Base-by-base conservation (phyloP, 2,329 filamentous ascomycete genomes). In the Chaetomium strumarium region DNA sequence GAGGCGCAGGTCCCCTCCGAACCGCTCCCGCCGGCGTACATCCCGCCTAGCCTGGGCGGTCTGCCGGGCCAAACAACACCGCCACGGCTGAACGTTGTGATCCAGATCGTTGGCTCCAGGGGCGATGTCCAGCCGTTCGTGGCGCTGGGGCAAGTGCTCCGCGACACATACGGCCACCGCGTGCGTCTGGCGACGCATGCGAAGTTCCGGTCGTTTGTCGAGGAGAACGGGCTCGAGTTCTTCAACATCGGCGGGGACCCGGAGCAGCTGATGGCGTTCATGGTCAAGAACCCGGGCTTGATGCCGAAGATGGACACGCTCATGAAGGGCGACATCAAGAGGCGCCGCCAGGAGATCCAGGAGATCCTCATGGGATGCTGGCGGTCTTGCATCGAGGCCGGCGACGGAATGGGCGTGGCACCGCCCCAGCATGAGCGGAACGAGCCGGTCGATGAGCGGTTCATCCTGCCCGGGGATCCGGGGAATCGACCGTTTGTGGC, bases 241-340 rank as follows among this genome's bases (percentile, higher is more conserved):
- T 90, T 86, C 67, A 79, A 72, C 56, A 86, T 90, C 47, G 85
- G 86, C n/a, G 86, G 86, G 2, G 85, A 90, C 64, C 86, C 86
- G 1, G 78, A 83, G 1, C 80, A 87, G 62, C 73, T 90, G 40
- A 90, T 90, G 86, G 88, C 89, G 3, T 95, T 92, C 63, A 95
- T 95, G 89, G 89, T 93, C 42, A 91, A 91, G 68, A 87, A 93
- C 60, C 88, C 90, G 0, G 88, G 89, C 0, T 73, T 95, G 31
- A 89, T 95, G 84, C 90, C 90, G 1, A 86, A 86, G 0, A 81
- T 92, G 53, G 85, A 91, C 45, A 84, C 86, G 1, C 69, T 95
- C 45, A 84, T 83, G 55, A 86, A 79, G 58, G 89, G 89, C 8
- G 89, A 93, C 64, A 81, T 95, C 46, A 84, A 80, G 39, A 86